Base-by-base conservation (phyloP, 106 monocot species). In the Dactylorhiza incarnata region DNA sequence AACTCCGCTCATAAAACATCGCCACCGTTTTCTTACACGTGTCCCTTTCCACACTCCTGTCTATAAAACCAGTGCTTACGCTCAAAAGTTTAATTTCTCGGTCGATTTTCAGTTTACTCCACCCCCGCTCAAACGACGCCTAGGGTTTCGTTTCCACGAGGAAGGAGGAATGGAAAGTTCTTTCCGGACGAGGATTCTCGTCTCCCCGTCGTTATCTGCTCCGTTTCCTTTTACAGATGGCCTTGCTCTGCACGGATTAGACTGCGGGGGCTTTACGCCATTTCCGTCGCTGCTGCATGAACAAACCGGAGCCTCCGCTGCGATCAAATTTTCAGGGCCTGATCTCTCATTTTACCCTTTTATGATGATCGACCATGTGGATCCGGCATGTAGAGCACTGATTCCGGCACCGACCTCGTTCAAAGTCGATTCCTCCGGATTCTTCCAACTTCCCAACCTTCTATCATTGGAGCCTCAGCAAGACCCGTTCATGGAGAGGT, bases 371-470 rank as follows among this genome's bases (percentile, higher is more conserved):
- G 72, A 72, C 11, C 47, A 48, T 4, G 12, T 49, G 11, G 49
- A 72, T 0, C 72, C 49, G 22, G 47, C 23, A 3, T 23, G 22
- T 10, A 44, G 49, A 72, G 14, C 72, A 11, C 12, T 48, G 22
- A 48, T 72, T 44, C 49, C 72, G 0, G 20, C 49, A 0, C 9
- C 72, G 19, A 22, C 72, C 5, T 72, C 72, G 20, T 48, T 72
- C 44, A 72, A 72, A 20, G 20, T 72, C 17, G 72, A 72, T 72
- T 49, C 72, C 19, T 6, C 22, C 1, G 49, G 72, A 11, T 49
- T 72, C 49, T 5, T 72, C 12, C 48, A 72, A 48, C 72, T 72
- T 49, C 72, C 72, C 12, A n/a, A 72, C 49, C 72, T 72, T 49
- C 49, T 72, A 24, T 72, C 72, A 19, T 49, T 49, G 44, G 72